phyloP scores from a whole-genome alignment of 2,329 filamentous ascomycete genomes.

The Claviceps africana region DNA sequence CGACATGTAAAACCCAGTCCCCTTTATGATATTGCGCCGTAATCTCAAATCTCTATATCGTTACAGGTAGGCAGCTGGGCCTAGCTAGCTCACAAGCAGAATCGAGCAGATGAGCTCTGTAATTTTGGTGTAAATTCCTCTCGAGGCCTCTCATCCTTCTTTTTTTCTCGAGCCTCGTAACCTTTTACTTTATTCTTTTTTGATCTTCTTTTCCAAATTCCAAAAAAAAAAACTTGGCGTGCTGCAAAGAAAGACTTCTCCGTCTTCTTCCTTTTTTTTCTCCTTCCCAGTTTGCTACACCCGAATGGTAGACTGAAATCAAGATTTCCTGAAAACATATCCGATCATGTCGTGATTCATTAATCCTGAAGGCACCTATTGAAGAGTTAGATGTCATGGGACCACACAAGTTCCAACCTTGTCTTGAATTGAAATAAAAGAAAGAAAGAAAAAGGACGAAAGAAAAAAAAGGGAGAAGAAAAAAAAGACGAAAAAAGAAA shows the following conservation, averaged over 20 bases:
- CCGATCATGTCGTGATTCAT: conserved; percentile 1
- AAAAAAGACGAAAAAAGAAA: too few species aligned
- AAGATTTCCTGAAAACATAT: neutral
- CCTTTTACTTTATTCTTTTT: neutral
- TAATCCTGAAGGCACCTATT: conserved; percentile 15
- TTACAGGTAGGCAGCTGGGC: neutral
- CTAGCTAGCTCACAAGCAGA: neutral
- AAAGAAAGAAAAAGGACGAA: neutral
- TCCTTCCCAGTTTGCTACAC: neutral
- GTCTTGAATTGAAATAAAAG: neutral
- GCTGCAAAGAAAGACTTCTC: neutral
- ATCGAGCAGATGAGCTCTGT: neutral
- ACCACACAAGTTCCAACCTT: neutral
- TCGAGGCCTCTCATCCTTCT: neutral
- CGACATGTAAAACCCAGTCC: neutral
- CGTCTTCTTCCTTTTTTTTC: neutral
- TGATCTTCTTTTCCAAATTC: neutral
- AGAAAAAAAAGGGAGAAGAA: too few species aligned
- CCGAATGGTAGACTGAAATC: neutral
- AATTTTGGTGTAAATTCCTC: neutral
- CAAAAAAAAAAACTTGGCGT: neutral
- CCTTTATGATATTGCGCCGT: neutral
- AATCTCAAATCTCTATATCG: neutral
- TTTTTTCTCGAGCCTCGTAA: too few species aligned
- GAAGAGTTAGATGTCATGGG: neutral